A percentile compares a stretch with the other conserved stretches of the same genome.
These are phyloP conservation scores for Picochlorum sp. DNA, from an alignment of 139 green algal genomes.

Conservation along the genomic window DNA sequence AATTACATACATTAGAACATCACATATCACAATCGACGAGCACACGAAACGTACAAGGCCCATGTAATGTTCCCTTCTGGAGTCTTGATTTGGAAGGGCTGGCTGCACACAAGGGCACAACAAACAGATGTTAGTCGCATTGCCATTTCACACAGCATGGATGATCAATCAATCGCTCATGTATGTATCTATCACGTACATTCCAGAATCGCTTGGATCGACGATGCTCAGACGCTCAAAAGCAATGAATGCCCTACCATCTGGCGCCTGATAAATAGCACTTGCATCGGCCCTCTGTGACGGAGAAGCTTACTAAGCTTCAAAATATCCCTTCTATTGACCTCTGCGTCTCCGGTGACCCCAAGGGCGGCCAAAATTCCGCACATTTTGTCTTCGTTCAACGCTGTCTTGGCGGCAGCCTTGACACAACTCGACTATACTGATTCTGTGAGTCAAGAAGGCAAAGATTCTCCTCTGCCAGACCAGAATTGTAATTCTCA, in stretches of 20 bases:
- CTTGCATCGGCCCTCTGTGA: slow-evolving; percentile 51
- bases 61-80: slow-evolving; percentile 47
- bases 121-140: not conserved
- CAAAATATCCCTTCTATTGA: slow-evolving; percentile 42
- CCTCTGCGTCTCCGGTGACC: slow-evolving; percentile 34
- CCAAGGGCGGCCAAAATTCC: slow-evolving; percentile 53
- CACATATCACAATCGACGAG: not conserved
- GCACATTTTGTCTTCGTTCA: slow-evolving; percentile 42
- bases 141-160: not conserved
- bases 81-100: slow-evolving; percentile 49
- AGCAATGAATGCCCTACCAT: slow-evolving; percentile 36
- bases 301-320: slow-evolving; percentile 28
- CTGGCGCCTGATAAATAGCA: slow-evolving; percentile 31
- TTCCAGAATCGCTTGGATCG: slow-evolving; percentile 48
- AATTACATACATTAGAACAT: not conserved
- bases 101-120: slow-evolving; percentile 32
- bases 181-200: slow-evolving; percentile 16
- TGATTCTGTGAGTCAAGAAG: too few relatives aligned
- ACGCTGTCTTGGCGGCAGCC: slow-evolving; percentile 2
- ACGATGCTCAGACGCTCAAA: slow-evolving; percentile 63
- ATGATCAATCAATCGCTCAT: not conserved
- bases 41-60: slow-evolving; percentile 40
- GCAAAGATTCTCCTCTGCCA: too few relatives aligned
- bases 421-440: too few relatives aligned
- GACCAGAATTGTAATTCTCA: too few relatives aligned